Conservation (phyloP, 495 filamentous ascomycete genomes). For the Penicillium manginii region DNA sequence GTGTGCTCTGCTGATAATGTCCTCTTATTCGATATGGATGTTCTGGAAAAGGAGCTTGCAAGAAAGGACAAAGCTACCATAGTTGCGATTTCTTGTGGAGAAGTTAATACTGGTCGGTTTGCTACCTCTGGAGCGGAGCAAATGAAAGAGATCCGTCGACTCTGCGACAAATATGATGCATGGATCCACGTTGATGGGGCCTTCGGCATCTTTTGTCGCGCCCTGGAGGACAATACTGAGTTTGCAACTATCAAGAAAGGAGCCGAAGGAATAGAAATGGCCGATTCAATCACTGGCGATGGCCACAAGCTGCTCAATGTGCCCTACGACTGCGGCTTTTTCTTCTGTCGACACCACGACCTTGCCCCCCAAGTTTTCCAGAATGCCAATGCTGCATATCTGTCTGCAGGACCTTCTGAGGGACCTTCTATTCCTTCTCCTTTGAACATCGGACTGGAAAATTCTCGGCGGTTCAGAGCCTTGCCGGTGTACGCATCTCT, state of each 20-base stretch:
- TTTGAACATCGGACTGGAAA: slow-evolving; percentile 87
- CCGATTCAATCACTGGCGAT: slow-evolving; percentile 85
- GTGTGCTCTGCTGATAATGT: slow-evolving; percentile 57
- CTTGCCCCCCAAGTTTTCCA: slow-evolving; percentile 68
- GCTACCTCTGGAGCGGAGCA: slow-evolving; percentile 63
- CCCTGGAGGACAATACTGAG: slow-evolving; percentile 61
- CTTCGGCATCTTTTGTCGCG: slow-evolving; percentile 82
- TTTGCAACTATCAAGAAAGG: slow-evolving; percentile 59
- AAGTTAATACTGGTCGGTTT: slow-evolving; percentile 91
- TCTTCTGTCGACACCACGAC: slow-evolving; percentile 67
- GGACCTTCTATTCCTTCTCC: slow-evolving; percentile 68
- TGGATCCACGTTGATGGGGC: slow-evolving; percentile 95
- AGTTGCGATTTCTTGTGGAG: slow-evolving; percentile 77
- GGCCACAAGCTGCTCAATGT: slow-evolving; percentile 94
- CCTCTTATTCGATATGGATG: slow-evolving; percentile 69
- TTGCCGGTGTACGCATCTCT: slow-evolving; percentile 85
- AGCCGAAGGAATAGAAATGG: slow-evolving; percentile 73
- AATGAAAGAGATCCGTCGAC: slow-evolving; percentile 62
- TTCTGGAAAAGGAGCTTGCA: slow-evolving; percentile 57
- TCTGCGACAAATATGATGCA: slow-evolving; percentile 75
- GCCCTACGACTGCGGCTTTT: slow-evolving; percentile 93
- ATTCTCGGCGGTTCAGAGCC: slow-evolving; percentile 87
- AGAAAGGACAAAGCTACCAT: slow-evolving; percentile 64
- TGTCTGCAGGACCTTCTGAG: slow-evolving; percentile 49
- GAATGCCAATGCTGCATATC: slow-evolving; percentile 86